These are phyloP conservation scores for Pulveroboletus frians DNA, from an alignment of 768 basidiomycete genomes.

Conservation along the genomic window DNA sequence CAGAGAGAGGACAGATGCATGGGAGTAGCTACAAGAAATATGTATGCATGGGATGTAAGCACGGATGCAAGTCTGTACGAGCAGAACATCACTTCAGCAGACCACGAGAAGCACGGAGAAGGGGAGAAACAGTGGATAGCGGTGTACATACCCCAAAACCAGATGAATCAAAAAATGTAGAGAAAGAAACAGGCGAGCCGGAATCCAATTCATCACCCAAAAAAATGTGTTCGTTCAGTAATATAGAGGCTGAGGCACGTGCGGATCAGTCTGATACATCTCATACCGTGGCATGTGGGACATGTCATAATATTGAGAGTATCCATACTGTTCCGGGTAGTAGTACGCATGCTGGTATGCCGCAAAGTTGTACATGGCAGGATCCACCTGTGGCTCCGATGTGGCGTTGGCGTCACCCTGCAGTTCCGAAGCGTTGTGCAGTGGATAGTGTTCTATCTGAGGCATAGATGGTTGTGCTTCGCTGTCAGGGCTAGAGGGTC, in stretches of 20 bases:
- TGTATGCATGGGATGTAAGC: constrained; percentile 22
- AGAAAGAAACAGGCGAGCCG: constrained; percentile 8
- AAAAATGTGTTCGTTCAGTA: constrained; percentile 39
- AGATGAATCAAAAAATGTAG: constrained; percentile 18
- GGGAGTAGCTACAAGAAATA: constrained; percentile 14
- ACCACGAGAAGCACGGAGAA: constrained; percentile 7
- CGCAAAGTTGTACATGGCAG: constrained; percentile 48
- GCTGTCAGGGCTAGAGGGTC: constrained; percentile 23
- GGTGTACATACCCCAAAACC: constrained; percentile 16
- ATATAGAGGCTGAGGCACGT: constrained; percentile 50
- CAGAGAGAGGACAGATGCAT: constrained; percentile 17
- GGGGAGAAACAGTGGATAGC: constrained; percentile 14
- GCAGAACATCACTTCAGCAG: constrained; percentile 18
- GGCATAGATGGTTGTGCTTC: constrained; percentile 9
- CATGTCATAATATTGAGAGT: constrained; percentile 65
- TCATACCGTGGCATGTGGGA: constrained; percentile 63
- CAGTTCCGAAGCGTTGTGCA: constrained; percentile 7
- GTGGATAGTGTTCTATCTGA: constrained; percentile 11
- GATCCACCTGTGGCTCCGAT: constrained; percentile 28
- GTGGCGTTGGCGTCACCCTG: constrained; percentile 15
- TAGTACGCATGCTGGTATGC: constrained; percentile 61
- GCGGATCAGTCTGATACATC: constrained; percentile 53
- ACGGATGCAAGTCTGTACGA: constrained; percentile 24
- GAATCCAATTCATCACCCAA: constrained; percentile 2
- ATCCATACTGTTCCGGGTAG: constrained; percentile 65